Evolutionary conservation across 2,329 filamentous ascomycete species (phyloP).

Genomic region (Aspergillus tubingensis): DNA sequence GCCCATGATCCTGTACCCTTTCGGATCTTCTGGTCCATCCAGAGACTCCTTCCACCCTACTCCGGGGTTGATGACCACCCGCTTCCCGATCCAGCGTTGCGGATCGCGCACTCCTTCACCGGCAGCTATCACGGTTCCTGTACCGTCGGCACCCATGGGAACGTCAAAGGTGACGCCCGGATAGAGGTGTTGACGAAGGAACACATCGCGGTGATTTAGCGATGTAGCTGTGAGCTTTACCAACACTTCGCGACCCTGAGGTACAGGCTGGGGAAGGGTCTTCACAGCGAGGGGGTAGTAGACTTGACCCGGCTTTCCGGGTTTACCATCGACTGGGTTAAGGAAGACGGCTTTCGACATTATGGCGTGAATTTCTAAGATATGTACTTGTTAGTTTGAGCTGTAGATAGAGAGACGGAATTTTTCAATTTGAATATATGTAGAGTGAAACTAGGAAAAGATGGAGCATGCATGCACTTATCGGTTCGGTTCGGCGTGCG

Average conservation of each 20-base stretch:
- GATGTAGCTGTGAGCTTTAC: conserved; percentile 76
- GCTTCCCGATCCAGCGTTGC: conserved; percentile 60
- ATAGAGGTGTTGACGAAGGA: conserved; percentile 90
- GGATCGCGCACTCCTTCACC: conserved; percentile 58
- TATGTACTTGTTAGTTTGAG: background rate
- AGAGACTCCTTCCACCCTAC: conserved; percentile 73
- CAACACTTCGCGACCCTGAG: conserved; percentile 68
- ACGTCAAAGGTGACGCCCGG: conserved; percentile 77
- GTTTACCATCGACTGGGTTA: conserved; percentile 61
- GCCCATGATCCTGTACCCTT: conserved; percentile 44
- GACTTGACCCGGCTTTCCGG: conserved; percentile 65
- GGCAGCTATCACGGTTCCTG: conserved; percentile 68
- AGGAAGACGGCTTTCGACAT: conserved; percentile 51
- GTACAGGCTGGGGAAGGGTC: conserved; percentile 63
- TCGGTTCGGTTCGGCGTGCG: conserved; percentile 9
- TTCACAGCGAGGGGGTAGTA: conserved; percentile 63
- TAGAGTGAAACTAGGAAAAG: too few species aligned
- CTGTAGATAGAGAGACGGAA: too few species aligned
- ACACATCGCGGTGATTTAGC: conserved; percentile 93
- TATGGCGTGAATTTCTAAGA: background rate
- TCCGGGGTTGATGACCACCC: conserved; percentile 76
- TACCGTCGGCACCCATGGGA: conserved; percentile 81
- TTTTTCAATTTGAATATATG: background rate
- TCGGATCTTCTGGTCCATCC: conserved; percentile 69
- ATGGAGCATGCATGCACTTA: background rate